Evolutionary conservation across 768 basidiomycete species (phyloP).

Genomic region (Chlorophyllum brunneum): DNA sequence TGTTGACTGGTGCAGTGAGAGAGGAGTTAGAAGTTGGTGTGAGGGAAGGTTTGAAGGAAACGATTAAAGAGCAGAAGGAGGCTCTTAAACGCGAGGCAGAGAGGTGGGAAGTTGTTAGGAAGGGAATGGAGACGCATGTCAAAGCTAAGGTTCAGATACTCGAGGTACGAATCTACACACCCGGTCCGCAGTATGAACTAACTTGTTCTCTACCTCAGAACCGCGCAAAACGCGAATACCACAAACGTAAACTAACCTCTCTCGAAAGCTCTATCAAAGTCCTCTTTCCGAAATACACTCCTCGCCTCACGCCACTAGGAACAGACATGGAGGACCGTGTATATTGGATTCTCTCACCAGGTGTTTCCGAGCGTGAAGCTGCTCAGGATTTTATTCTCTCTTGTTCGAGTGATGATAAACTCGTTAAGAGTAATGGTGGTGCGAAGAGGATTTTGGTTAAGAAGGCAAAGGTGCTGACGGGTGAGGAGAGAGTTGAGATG

Average conservation of each 20-base stretch:
- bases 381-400: slow-evolving; percentile 35
- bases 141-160: slow-evolving; percentile 20
- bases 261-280: slow-evolving; percentile 59
- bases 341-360: slow-evolving; percentile 67
- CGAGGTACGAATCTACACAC: neutral
- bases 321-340: slow-evolving; percentile 59
- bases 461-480: slow-evolving; percentile 6
- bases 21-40: slow-evolving; percentile 59
- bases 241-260: slow-evolving; percentile 44
- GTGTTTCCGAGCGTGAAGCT: slow-evolving; percentile 52
- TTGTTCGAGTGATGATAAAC: slow-evolving; percentile 24
- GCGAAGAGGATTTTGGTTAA: slow-evolving; percentile 23
- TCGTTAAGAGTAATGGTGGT: slow-evolving; percentile 38
- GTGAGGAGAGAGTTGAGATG: slow-evolving; percentile 49
- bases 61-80: slow-evolving; percentile 47
- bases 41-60: slow-evolving; percentile 49
- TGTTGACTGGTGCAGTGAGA: slow-evolving; percentile 44
- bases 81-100: slow-evolving; percentile 53
- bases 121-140: slow-evolving; percentile 23
- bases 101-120: slow-evolving; percentile 47
- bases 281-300: slow-evolving; percentile 36
- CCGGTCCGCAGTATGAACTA: neutral
- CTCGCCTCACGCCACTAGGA: slow-evolving; percentile 64
- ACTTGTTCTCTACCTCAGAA: slow-evolving; percentile 25
- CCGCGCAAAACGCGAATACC: slow-evolving; percentile 39